Conservation (phyloP, 306 rosid species). For the Hippophae tibetana region DNA sequence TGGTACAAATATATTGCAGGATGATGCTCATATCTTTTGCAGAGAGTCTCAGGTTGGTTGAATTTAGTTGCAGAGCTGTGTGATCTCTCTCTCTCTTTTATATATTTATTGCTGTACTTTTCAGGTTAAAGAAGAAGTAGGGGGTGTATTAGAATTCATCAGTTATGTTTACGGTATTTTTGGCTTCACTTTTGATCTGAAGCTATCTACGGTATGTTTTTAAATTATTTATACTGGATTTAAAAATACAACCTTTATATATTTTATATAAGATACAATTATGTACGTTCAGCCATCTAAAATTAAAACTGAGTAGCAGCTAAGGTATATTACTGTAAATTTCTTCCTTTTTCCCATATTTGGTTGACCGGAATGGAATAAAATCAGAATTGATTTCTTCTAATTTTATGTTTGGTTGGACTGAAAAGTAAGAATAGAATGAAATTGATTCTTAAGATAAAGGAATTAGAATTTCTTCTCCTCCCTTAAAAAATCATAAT, state of each 20-base stretch:
- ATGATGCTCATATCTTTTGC: conserved; percentile 96
- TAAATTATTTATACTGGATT: conserved; percentile 3
- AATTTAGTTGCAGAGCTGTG: conserved; percentile 11
- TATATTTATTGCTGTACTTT: conserved; percentile 12
- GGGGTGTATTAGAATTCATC: conserved; percentile 60
- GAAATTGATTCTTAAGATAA: too few species aligned
- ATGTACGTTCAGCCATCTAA: too few species aligned
- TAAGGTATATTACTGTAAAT: too few species aligned
- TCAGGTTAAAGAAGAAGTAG: conserved; percentile 71
- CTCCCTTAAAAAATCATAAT: too few species aligned
- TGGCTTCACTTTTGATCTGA: conserved; percentile 85
- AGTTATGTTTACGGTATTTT: conserved; percentile 50
- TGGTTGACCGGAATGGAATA: too few species aligned
- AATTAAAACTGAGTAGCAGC: too few species aligned
- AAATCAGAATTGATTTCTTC: too few species aligned
- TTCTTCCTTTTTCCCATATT: neutral
- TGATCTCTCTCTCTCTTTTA: conserved; percentile 3
- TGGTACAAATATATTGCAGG: conserved; percentile 43
- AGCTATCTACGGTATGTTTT: conserved; percentile 74
- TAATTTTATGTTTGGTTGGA: too few species aligned
- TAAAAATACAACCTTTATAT: conserved; percentile 2
- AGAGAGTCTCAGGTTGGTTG: conserved; percentile 77
- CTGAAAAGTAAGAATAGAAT: too few species aligned
- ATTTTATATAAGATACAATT: neutral
- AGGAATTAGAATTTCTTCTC: too few species aligned